phyloP scores from a whole-genome alignment of 768 basidiomycete genomes.

The Leccinum disarticulatum region DNA sequence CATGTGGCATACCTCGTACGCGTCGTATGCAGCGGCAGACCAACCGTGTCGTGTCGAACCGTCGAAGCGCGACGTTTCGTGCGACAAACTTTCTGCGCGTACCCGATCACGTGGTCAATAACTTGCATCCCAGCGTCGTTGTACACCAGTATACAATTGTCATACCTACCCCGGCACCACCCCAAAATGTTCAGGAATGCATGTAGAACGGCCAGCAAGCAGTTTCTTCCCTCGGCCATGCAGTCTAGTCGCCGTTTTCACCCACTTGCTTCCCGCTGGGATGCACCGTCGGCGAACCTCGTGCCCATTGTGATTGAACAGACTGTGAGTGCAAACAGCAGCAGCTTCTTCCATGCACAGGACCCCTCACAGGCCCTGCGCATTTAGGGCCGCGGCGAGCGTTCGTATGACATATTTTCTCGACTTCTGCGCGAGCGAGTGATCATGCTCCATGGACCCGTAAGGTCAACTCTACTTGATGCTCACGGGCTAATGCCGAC shows the following conservation, averaged over 20 bases:
- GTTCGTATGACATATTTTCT: slow-evolving; percentile 96
- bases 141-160: background rate
- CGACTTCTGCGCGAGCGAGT: slow-evolving; percentile 90
- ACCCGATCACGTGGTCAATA: slow-evolving; percentile 28
- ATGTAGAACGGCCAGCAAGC: slow-evolving; percentile 24
- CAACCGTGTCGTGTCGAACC: slow-evolving; percentile 9
- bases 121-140: slow-evolving; percentile 2
- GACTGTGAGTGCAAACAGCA: slow-evolving; percentile 52
- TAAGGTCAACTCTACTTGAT: slow-evolving; percentile 39
- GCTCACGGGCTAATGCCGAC: slow-evolving; percentile 11
- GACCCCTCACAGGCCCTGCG: slow-evolving; percentile 17
- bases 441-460: slow-evolving; percentile 93
- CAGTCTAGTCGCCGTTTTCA: slow-evolving; percentile 48
- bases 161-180: slow-evolving; percentile 4
- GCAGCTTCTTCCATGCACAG: slow-evolving; percentile 6
- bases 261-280: slow-evolving; percentile 47
- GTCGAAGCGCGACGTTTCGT: slow-evolving; percentile 9
- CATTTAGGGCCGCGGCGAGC: slow-evolving; percentile 74
- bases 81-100: slow-evolving; percentile 16
- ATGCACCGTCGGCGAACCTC: slow-evolving; percentile 56
- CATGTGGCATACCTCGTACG: slow-evolving; percentile 17
- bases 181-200: slow-evolving; percentile 30
- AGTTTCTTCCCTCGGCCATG: slow-evolving; percentile 10
- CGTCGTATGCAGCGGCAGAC: slow-evolving; percentile 2
- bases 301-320: slow-evolving; percentile 95